Base-by-base conservation (phyloP, 441 rosid genomes). In the Manihot esculenta region DNA sequence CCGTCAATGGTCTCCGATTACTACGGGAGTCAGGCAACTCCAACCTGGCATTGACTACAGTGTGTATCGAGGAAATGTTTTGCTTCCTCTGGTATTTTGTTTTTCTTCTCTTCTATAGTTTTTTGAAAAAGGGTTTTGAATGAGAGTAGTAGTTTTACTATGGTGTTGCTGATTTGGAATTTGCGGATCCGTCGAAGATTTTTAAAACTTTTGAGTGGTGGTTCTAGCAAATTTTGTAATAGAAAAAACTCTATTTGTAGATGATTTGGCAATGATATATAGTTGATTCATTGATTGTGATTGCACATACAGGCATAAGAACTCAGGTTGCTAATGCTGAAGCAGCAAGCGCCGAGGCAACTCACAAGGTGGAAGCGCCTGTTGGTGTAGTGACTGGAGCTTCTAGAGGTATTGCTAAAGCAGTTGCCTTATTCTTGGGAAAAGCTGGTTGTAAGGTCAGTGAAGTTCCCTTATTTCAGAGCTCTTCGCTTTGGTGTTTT, bases 391-490 rank as follows among this genome's bases (percentile, higher is more conserved):
- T 94, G 57, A 90, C 97, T 5, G 99, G 98, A 78, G 98, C 97
- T 44, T 94, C 99, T 30, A 84, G 98, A 79, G 99, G 98, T 66
- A 94, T 94, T 73, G 94, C 97, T 35, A 92, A 74, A 84, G 92
- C 98, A 35, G 76, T 92, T 80, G 99, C 98, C 21, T 78, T 88
- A 67, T 69, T 93, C 50, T 54, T 94, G 79, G 97, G 99, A n/a
- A 94, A 90, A 86, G 87, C 93, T 1, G 97, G 99, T 26, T 92
- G 94, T 68, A 94, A 90, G 97, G 98, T 92, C 65, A 56, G 80
- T 7, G 38, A 26, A 54, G 21, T 41, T 59, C 27, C 54, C 7
- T 24, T 45, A 42, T 27, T 55, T 14, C 42, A 23, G 2, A 30
- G 35, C 35, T 30, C 35, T 30, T 1, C 4, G 2, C 35, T 30